Evolutionary conservation across 495 filamentous ascomycete species (phyloP).

Genomic region (Halenospora varia): DNA sequence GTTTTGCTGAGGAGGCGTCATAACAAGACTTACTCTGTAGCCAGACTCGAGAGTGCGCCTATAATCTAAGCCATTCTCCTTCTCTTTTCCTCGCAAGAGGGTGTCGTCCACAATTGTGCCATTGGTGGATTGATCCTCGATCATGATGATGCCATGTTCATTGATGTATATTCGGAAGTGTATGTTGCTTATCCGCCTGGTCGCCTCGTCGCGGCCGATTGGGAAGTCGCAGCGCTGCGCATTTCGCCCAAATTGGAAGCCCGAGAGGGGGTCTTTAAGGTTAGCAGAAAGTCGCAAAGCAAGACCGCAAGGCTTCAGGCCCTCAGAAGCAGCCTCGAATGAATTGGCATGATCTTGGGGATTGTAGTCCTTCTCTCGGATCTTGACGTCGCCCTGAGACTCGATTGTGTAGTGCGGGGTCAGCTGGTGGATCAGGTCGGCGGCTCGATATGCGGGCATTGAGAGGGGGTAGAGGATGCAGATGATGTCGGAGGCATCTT

Average conservation of each 20-base stretch:
- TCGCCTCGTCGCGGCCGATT: slow-evolving; percentile 48
- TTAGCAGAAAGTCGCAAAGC: slow-evolving; percentile 73
- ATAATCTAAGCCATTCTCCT: slow-evolving; percentile 25
- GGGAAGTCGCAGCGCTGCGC: slow-evolving; percentile 66
- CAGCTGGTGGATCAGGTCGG: slow-evolving; percentile 47
- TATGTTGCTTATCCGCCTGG: slow-evolving; percentile 71
- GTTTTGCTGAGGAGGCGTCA: slow-evolving; percentile 34
- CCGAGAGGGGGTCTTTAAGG: slow-evolving; percentile 56
- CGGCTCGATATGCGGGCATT: slow-evolving; percentile 61
- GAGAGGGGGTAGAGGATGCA: slow-evolving; percentile 84
- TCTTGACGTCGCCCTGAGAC: slow-evolving; percentile 21
- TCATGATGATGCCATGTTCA: slow-evolving; percentile 72
- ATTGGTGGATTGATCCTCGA: slow-evolving; percentile 89
- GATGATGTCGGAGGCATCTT: slow-evolving; percentile 82
- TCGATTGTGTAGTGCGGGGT: slow-evolving; percentile 56
- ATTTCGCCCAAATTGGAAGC: slow-evolving; percentile 87
- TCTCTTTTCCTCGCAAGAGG: slow-evolving; percentile 24
- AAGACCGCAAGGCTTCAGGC: slow-evolving; percentile 55
- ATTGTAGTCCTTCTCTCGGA: slow-evolving; percentile 32
- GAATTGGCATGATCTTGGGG: slow-evolving; percentile 47
- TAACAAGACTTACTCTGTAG: slow-evolving; percentile 23
- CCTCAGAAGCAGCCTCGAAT: slow-evolving; percentile 45
- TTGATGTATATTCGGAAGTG: slow-evolving; percentile 93
- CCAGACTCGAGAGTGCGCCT: slow-evolving; percentile 25
- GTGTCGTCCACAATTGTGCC: slow-evolving; percentile 72